Base-by-base conservation (phyloP, 805 yeast genomes). In the Ogataea sp. region DNA sequence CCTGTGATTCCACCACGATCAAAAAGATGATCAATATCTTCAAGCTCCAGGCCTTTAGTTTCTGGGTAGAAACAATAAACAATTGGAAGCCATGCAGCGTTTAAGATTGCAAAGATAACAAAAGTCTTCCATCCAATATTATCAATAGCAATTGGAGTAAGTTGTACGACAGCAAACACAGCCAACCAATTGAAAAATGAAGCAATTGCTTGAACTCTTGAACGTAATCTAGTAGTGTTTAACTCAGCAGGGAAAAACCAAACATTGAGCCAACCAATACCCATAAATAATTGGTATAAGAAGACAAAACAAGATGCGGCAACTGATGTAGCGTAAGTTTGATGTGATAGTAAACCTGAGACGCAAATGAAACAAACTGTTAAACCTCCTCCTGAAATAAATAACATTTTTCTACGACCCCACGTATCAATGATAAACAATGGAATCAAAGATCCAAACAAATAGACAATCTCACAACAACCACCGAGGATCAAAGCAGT, bases 11-110 rank as follows among this genome's bases (percentile, higher is more conserved):
- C 47, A n/a, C 43, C 43, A 30, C 33, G 33, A 33, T 44, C 83
- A 46, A 62, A 76, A 40, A 82, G 77, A 53, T 78, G 78, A 55
- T 82, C 89, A 57, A 82, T 73, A 53, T 80, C 86, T 58, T 82
- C 89, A 59, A 83, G 69, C 29, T 83, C 69, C 56, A 86, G 71
- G 36, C 87, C 86, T 27, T 82, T 77, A 34, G 88, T 81, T 64
- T 83, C 90, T 32, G 89, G 90, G 58, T 79, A 83, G 59, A 70
- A 74, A 62, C 80, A 71, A 69, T 63, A 78, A 45, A 76, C 75
- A 43, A 80, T 61, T 25, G 86, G 84, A 39, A 77, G 58, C 64
- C 76, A 80, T 34, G 67, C 44, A 52, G 71, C 70, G 65, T 82
- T 82, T 45, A 82, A 67, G 24, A 65, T 55, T 6, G 85, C 84